Percentiles rank a stretch among this genome's conserved stretches.
Evolutionary conservation across 2,329 filamentous ascomycete genomes (phyloP).

Genomic region (Macroventuria anomochaeta): DNA sequence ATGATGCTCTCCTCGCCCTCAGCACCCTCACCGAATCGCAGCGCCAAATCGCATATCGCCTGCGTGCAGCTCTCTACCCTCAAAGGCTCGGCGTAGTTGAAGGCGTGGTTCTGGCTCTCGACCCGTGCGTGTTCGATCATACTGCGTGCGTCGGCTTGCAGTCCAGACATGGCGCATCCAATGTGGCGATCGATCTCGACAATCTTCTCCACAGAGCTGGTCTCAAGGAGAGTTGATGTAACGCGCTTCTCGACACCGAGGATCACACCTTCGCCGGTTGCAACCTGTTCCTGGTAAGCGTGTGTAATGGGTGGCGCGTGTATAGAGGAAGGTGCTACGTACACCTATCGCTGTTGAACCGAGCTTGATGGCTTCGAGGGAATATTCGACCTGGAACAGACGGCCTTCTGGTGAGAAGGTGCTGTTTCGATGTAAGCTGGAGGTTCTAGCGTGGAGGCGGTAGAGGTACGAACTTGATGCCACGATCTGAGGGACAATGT

Average conservation of each 20-base stretch:
- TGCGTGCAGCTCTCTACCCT: conserved; percentile 98
- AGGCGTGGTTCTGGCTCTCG: conserved; percentile 94
- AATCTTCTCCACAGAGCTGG: conserved; percentile 98
- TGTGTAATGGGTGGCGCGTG: neutral
- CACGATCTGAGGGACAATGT: conserved; percentile 72
- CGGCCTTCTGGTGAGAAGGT: conserved; percentile 99
- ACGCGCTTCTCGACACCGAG: conserved; percentile 99
- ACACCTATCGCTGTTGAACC: conserved; percentile 97
- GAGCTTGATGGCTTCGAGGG: conserved; percentile 99
- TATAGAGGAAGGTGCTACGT: conserved; percentile 39
- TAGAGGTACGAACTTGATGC: conserved; percentile 79
- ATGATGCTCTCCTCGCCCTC: conserved; percentile 99
- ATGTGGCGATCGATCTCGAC: conserved; percentile 99
- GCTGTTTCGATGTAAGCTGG: conserved; percentile 58
- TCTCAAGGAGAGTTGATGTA: conserved; percentile 95
- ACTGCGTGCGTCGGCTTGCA: conserved; percentile 95
- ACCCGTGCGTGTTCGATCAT: conserved; percentile 99
- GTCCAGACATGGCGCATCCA: conserved; percentile 96
- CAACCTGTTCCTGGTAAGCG: conserved; percentile 61
- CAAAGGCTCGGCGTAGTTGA: conserved; percentile 96
- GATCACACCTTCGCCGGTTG: conserved; percentile 92
- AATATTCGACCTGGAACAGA: conserved; percentile 99
- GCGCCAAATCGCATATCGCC: conserved; percentile 94
- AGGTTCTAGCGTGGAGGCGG: conserved; percentile 14
- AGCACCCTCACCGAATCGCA: conserved; percentile 95